phyloP scores from a whole-genome alignment of 345 rosid species.

The Eucalyptus curtisii region DNA sequence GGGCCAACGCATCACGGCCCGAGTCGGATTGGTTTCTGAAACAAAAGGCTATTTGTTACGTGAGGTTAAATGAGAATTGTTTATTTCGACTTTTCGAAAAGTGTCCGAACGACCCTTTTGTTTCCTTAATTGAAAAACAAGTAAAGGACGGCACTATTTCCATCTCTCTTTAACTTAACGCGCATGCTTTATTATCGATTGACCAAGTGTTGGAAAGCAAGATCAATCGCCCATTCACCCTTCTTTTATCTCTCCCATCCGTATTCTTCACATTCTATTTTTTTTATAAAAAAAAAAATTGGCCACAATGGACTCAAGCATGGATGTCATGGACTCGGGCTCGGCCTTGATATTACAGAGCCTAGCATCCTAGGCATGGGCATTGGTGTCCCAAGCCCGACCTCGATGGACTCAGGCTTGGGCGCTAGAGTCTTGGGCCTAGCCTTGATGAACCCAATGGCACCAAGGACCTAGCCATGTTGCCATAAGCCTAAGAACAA shows the following conservation, averaged over 20 bases:
- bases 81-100: not conserved
- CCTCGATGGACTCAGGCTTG: fast-evolving
- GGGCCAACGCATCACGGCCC: not conserved
- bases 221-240: not conserved
- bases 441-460: not conserved
- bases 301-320: not conserved
- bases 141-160: not conserved
- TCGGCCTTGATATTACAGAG: fast-evolving
- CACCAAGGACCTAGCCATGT: fast-evolving
- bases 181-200: not conserved
- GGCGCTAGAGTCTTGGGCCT: not conserved
- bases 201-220: not conserved
- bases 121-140: not conserved
- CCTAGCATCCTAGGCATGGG: not conserved
- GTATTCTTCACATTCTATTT: not conserved
- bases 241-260: not conserved
- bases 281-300: too few relatives aligned
- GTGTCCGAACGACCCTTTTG: not conserved
- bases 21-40: fast-evolving
- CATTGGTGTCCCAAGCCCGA: fast-evolving
- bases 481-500: not conserved
- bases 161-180: not conserved
- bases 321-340: fast-evolving
- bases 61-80: not conserved
- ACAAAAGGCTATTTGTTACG: not conserved